Percentiles rank a stretch among this genome's conserved stretches.
phyloP scores from a whole-genome alignment of 2,329 filamentous ascomycete genomes.

The Diaporthe vexans region DNA sequence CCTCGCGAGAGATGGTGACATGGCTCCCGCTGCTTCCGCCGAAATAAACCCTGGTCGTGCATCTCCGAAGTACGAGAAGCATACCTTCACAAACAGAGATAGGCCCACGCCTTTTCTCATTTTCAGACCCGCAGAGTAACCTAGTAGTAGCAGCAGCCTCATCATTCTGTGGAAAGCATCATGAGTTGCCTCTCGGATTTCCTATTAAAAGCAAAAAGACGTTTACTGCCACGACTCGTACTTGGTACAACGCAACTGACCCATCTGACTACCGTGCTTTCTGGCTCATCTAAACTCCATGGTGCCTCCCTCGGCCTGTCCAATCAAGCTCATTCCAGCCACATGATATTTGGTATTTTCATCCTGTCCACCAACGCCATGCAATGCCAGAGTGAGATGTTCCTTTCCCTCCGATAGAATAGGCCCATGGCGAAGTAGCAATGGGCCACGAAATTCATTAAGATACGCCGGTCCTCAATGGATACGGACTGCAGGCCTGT shows the following conservation, averaged over 20 bases:
- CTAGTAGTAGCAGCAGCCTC: neutral
- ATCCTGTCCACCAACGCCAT: slow-evolving; percentile 39
- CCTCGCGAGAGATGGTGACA: slow-evolving; percentile 16
- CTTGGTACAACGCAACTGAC: neutral
- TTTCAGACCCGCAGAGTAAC: neutral
- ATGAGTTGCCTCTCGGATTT: slow-evolving; percentile 1
- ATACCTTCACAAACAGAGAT: neutral
- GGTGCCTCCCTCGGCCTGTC: slow-evolving; percentile 29
- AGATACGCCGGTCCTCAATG: slow-evolving; percentile 10
- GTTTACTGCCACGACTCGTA: neutral
- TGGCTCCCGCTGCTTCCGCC: slow-evolving; percentile 37
- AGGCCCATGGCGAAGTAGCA: slow-evolving; percentile 10
- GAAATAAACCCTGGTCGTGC: slow-evolving; percentile 34
- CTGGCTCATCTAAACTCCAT: slow-evolving; percentile 26
- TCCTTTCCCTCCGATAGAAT: slow-evolving; percentile 6
- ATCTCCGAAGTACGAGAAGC: slow-evolving; percentile 34
- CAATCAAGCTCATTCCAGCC: slow-evolving; percentile 35
- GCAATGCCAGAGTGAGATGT: slow-evolving; percentile 38
- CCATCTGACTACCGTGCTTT: slow-evolving; percentile 10
- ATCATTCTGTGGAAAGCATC: neutral
- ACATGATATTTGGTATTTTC: slow-evolving; percentile 41
- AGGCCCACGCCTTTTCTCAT: neutral
- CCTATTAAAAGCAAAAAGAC: neutral
- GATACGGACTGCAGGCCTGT: neutral
- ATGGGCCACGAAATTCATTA: slow-evolving; percentile 20